Percentiles rank a stretch among this genome's conserved stretches.
Conservation (phyloP, 345 rosid species). For the Citrus maxima region DNA sequence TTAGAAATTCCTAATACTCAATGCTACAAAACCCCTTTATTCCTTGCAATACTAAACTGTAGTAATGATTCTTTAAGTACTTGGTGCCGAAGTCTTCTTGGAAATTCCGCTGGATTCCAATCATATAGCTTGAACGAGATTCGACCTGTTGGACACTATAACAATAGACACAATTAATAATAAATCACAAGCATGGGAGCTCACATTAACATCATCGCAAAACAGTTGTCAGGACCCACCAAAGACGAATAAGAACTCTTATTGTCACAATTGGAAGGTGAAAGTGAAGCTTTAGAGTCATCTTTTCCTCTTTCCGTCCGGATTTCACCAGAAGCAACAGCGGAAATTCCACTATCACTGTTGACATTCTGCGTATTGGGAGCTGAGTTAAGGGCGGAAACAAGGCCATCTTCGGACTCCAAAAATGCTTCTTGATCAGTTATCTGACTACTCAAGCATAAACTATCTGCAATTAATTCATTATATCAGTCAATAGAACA, state of each 20-base stretch:
- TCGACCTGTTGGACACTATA: conserved; percentile 95
- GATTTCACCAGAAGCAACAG: conserved; percentile 50
- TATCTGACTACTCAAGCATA: conserved; percentile 42
- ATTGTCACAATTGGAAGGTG: conserved; percentile 58
- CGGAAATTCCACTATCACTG: conserved; percentile 54
- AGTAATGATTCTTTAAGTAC: conserved; percentile 63
- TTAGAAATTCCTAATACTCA: conserved; percentile 30
- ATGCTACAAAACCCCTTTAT: conserved; percentile 3
- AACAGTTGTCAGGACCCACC: conserved; percentile 48
- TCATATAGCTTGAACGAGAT: conserved; percentile 98
- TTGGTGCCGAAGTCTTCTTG: conserved; percentile 98
- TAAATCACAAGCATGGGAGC: neutral
- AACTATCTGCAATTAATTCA: conserved; percentile 31
- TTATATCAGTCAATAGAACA: neutral
- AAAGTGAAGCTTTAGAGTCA: conserved; percentile 48
- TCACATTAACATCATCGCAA: neutral
- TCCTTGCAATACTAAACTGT: conserved; percentile 62
- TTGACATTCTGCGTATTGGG: conserved; percentile 46
- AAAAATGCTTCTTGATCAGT: conserved; percentile 56
- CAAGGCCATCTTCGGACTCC: conserved; percentile 55
- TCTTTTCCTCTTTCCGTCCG: conserved; percentile 50
- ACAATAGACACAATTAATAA: conserved; percentile 24
- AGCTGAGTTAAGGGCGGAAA: conserved; percentile 41
- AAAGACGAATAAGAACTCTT: conserved; percentile 69
- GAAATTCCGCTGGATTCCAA: conserved; percentile 99